Base-by-base conservation (phyloP, 352 stramenopile species). In the Globisporangium takayamanum region DNA sequence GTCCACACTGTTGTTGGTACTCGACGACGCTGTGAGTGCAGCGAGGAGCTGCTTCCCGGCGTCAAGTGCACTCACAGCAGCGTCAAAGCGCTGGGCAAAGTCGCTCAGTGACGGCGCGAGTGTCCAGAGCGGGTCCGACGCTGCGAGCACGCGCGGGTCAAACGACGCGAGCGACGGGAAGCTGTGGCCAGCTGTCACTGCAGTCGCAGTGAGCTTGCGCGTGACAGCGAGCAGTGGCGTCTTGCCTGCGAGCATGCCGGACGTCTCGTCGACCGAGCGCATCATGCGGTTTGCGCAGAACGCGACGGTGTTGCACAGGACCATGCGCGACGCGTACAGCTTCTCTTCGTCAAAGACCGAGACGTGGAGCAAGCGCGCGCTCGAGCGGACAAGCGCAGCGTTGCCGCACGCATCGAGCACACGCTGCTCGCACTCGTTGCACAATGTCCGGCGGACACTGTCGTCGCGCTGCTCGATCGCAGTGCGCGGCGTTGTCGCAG, bases 241-340 rank as follows among this genome's bases (percentile, higher is more conserved):
- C 47, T 72, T 72, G 5, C 65, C 66, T 8, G 66, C 75, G 0
- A 68, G 53, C 25, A 76, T 55, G 5, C 62, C 60, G 0, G 62
- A 69, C 22, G 41, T 51, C 28, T 74, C 72, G 45, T 78, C 65
- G n/a, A 87, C 72, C 20, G 68, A 76, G 59, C 76, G 70, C 59
- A 87, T 79, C 78, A 90, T 88, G 22, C 80, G 80, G n/a, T 59
- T 87, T 12, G 73, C 65, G 55, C 84, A 94, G 61, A 87, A 90
- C 45, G 84, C 80, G 2, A 76, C 73, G 14, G 80, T 64, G 60
- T 92, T 91, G 65, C 80, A 92, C 53, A 92, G 28, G 11, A 92
- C 84, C 80, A 94, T 87, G 33, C 82, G 75, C 39, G 80, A 87
- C 33, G 80, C 78, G 57, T 92, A 88, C 56, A 92, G 60, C 64